Evolutionary conservation across 768 basidiomycete species (phyloP), one percentile per base, ranked within the genome.

Genomic region (Boletus tylopilopsis): DNA sequence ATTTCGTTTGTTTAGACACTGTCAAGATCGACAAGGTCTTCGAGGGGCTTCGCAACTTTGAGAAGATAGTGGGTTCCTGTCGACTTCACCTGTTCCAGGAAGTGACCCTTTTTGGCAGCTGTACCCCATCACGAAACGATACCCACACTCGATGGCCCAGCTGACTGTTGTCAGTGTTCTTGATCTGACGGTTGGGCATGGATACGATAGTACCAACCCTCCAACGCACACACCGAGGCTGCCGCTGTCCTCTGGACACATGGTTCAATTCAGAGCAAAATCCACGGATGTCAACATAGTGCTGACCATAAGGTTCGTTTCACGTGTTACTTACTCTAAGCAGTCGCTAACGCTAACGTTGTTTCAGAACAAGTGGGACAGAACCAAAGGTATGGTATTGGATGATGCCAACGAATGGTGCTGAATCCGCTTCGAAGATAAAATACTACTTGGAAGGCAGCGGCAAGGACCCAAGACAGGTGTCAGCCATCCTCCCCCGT

Each of bases 391-490:
- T 87, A 59, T 18, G 13, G 8, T 34, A 6, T 25, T 12, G 23
- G 18, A 8, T 4, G 12, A 4, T 25, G 30, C n/a, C 4, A 13
- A 44, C 21, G 34, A 36, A 25, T 3, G 8, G 18, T 22, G 10
- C 37, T 54, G 29, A 54, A 27, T 45, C 4, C 7, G 21, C 27
- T 44, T n/a, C 45, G 30, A 45, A 76, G 87, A 89, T 93, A 70
- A 94, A 94, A 63, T 91, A 87, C 65, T 94, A 94, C 61, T 71
- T 94, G 24, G 92, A 94, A 71, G 92, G 88, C 11, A 78, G 72
- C 42, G 89, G 90, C 0, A 71, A 64, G 42, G 68, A 87, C 54
- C 59, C 69, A 0, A 53, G 52, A n/a, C 60, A 63, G 0, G 81
- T 93, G 5, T 68, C 68, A 2, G 58, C 54, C 5, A 64, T 80